A percentile compares a stretch with the other conserved stretches of the same genome.
Evolutionary conservation across 805 yeast species (phyloP).

Genomic region (Schizosaccharomyces osmophilus): DNA sequence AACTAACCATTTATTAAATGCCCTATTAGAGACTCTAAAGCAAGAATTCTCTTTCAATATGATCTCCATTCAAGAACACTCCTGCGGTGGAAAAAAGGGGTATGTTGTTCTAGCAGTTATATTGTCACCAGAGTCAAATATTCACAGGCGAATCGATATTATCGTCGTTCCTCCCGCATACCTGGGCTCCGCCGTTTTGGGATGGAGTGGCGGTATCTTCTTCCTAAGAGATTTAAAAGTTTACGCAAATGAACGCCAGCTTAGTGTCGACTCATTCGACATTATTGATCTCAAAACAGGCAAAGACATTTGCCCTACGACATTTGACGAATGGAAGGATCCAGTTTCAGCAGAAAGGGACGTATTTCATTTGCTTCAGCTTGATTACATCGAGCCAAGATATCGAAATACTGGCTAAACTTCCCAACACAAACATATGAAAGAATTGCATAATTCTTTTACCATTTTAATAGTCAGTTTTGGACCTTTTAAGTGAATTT

Average conservation of each 20-base stretch:
- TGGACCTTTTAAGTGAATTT: no score
- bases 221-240: conserved; percentile 8
- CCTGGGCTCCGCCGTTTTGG: conserved; percentile 8
- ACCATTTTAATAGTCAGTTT: no score
- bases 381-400: conserved; percentile 8
- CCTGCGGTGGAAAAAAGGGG: neutral
- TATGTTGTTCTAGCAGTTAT: neutral
- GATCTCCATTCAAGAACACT: neutral
- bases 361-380: conserved; percentile 5
- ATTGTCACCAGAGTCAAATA: neutral
- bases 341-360: conserved; percentile 6
- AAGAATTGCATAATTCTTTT: neutral
- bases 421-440: neutral
- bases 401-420: conserved; percentile 7
- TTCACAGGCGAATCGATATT: conserved; percentile 7
- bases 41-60: conserved; percentile 4
- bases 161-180: conserved; percentile 7
- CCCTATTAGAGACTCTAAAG: conserved; percentile 4
- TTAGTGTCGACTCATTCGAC: conserved; percentile 6
- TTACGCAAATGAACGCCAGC: conserved; percentile 1
- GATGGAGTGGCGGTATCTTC: conserved; percentile 10
- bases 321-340: conserved; percentile 2
- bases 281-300: conserved; percentile 4
- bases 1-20: conserved; percentile 4
- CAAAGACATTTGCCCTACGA: conserved; percentile 4